Base-by-base conservation (phyloP, 352 stramenopile species). In the Phytophthora citricola region DNA sequence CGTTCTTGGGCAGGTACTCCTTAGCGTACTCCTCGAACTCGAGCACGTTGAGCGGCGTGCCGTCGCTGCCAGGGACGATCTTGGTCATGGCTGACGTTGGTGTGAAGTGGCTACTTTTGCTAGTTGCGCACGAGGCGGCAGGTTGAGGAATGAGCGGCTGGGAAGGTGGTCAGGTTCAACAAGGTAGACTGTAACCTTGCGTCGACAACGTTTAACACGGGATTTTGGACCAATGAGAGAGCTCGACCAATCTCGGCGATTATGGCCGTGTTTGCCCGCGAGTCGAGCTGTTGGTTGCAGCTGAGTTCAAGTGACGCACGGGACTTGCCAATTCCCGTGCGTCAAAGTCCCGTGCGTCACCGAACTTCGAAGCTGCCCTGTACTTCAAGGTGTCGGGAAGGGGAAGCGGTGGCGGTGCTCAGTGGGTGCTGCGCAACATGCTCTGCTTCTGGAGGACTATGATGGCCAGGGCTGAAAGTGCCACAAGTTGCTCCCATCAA, bases 21-120 rank as follows among this genome's bases (percentile, higher is more conserved):
- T 87, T 78, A 0, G 92, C 92, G 57, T 93, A 95, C 66, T 83
- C 81, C 61, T 98, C 91, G 60, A 88, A 98, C 61, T 98, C 93
- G 57, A 92, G 81, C 57, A 97, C 71, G 67, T 97, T 98, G 22
- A 98, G 71, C 45, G 85, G 87, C 50, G 73, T 86, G 58, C 62
- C 76, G 49, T 94, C 81, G 50, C 78, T 91, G n/a, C 87, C 85
- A 26, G 84, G 71, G 5, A 94, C 85, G 55, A 92, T 83, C 75
- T 91, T 91, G 58, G 78, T 32, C 69, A 82, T 83, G 39, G 26
- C 15, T 39, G 47, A 41, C n/a, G 22, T 49, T 10, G 44, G 32
- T 31, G 4, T 10, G n/a, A 26, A 24, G n/a, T 2, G 10, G 39
- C 27, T 41, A 1, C 14, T 59, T 58, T 56, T 40, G 43, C 41